Percentiles rank a stretch among this genome's conserved stretches.
Evolutionary conservation across 768 basidiomycete genomes (phyloP).

Genomic region (Sarcodon sp.): DNA sequence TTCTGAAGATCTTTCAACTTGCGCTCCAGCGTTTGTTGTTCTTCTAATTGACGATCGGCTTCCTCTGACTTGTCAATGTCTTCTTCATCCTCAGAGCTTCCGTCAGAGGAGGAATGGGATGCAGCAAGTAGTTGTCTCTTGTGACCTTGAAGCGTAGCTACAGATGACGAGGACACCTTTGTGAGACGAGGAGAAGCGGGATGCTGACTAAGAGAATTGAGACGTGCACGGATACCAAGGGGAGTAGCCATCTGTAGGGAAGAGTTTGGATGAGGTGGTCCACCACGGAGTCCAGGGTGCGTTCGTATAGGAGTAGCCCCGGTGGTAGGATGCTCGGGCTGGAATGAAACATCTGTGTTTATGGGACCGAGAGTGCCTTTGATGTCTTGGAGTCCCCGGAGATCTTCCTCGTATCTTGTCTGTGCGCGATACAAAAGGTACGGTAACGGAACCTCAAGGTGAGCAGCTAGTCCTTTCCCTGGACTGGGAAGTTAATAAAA

Average conservation of each 20-base stretch:
- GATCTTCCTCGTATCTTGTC: conserved; percentile 75
- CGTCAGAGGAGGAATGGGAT: conserved; percentile 10
- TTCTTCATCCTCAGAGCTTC: conserved; percentile 2
- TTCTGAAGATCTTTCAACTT: conserved; percentile 58
- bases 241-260: conserved; percentile 40
- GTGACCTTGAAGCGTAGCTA: conserved; percentile 50
- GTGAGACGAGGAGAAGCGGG: conserved; percentile 8
- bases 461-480: conserved; percentile 80
- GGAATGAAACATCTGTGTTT: conserved; percentile 13
- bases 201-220: conserved; percentile 45
- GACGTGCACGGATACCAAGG: conserved; percentile 53
- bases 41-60: conserved; percentile 50
- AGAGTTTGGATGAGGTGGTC: conserved; percentile 18
- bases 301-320: conserved; percentile 5
- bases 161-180: conserved; percentile 57
- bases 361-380: conserved; percentile 45
- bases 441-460: conserved; percentile 70
- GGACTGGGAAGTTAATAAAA: background rate
- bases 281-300: conserved; percentile 7
- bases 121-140: conserved; percentile 24
- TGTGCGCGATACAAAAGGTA: conserved; percentile 79
- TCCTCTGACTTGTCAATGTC: conserved; percentile 65
- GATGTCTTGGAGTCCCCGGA: conserved; percentile 57
- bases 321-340: background rate
- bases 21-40: conserved; percentile 50